Evolutionary conservation across 2,329 filamentous ascomycete genomes (phyloP).

Genomic region (Phaeosphaeriaceae sp.): DNA sequence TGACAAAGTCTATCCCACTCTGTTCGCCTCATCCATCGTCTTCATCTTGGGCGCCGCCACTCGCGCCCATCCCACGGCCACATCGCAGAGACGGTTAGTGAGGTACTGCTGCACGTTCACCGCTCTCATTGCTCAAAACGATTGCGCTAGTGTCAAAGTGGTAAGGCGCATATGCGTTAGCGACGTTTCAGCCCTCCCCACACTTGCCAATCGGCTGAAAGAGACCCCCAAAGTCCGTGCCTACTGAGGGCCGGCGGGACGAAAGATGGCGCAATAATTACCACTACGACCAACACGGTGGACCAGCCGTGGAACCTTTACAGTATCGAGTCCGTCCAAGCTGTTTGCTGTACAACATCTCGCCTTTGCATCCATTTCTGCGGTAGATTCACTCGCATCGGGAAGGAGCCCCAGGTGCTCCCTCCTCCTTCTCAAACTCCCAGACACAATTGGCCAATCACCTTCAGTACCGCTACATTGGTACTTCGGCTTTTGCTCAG

Average conservation of each 20-base stretch:
- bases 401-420: neutral
- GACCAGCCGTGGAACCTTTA: no score
- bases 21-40: slow-evolving; percentile 1
- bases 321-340: no score
- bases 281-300: no score
- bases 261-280: slow-evolving; percentile 2
- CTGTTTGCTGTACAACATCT: no score
- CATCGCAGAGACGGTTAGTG: slow-evolving; percentile 23
- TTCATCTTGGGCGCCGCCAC: slow-evolving; percentile 5
- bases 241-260: slow-evolving; percentile 4
- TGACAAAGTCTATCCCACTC: neutral
- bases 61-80: slow-evolving; percentile 21
- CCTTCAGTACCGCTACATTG: slow-evolving; percentile 3
- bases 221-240: slow-evolving; percentile 2
- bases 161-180: slow-evolving; percentile 18
- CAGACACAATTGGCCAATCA: slow-evolving; percentile 3
- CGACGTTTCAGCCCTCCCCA: slow-evolving; percentile 36
- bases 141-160: slow-evolving; percentile 15
- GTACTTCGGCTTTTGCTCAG: slow-evolving; percentile 1
- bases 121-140: slow-evolving; percentile 28
- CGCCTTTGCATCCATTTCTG: no score
- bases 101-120: slow-evolving; percentile 33
- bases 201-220: slow-evolving; percentile 28
- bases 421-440: neutral
- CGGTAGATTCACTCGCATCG: neutral